Conservation (phyloP, 2,329 filamentous ascomycete genomes). For the Claviceps sp. region DNA sequence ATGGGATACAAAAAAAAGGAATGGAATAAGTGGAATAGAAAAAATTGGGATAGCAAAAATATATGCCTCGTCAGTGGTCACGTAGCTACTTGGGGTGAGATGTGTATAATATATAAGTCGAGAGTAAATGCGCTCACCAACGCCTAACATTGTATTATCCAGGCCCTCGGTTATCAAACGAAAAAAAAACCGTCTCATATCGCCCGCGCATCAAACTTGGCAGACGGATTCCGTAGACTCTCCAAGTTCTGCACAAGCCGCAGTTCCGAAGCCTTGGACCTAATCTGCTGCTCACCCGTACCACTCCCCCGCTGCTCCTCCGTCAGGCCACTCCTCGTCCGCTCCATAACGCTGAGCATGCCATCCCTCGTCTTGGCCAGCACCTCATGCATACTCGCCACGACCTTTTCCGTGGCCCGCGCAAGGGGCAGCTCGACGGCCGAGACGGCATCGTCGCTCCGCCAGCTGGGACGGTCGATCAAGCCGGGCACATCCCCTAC, state of each 20-base stretch:
- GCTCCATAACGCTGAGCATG: conserved; percentile 38
- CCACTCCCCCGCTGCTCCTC: conserved; percentile 32
- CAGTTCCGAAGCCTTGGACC: conserved; percentile 80
- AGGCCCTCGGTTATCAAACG: neutral
- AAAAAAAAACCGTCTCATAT: conserved; percentile 19
- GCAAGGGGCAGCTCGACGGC: conserved; percentile 68
- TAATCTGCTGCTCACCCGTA: conserved; percentile 50
- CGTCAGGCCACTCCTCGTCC: conserved; percentile 26
- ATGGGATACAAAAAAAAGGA: neutral
- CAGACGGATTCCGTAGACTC: conserved; percentile 51
- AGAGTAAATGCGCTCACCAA: no score
- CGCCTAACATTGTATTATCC: no score
- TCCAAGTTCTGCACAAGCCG: conserved; percentile 63
- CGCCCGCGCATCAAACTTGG: conserved; percentile 46
- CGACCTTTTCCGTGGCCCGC: conserved; percentile 68
- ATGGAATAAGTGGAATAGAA: no score
- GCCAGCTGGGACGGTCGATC: conserved; percentile 50
- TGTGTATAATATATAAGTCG: no score
- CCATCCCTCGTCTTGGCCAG: conserved; percentile 54
- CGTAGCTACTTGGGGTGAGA: no score
- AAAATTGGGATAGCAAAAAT: no score
- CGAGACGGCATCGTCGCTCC: conserved; percentile 57
- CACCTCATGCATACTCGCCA: conserved; percentile 86
- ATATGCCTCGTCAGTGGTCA: no score
- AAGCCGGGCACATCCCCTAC: conserved; percentile 38